Conservation (phyloP, 2,329 filamentous ascomycete genomes). For the Xylaria sp. region DNA sequence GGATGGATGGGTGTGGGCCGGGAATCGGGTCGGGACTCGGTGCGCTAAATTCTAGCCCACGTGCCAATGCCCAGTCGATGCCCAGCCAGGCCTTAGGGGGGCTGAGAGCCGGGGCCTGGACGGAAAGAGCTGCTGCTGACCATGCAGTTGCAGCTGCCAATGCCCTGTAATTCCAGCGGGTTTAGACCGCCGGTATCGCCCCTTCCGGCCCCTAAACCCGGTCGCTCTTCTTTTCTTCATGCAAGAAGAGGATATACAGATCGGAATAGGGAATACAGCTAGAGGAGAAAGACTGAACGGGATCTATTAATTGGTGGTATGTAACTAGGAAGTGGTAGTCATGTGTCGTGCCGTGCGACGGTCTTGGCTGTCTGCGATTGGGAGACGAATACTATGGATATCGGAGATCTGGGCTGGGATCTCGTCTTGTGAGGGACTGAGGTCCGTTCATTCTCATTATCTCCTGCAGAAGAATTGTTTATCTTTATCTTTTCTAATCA, state of each 20-base stretch:
- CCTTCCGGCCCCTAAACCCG: background rate
- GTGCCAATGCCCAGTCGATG: background rate
- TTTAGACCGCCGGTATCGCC: background rate
- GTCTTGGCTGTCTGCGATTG: background rate
- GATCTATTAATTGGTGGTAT: too few relatives aligned
- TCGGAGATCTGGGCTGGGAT: background rate
- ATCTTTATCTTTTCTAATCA: too few relatives aligned
- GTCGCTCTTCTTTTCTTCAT: background rate
- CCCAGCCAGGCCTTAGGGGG: too few relatives aligned
- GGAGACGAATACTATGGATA: background rate
- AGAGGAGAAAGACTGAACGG: too few relatives aligned
- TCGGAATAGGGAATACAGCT: background rate
- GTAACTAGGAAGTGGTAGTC: too few relatives aligned
- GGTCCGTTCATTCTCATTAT: too few relatives aligned
- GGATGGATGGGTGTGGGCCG: background rate
- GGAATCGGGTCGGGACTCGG: constrained; percentile 8
- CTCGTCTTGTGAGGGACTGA: background rate
- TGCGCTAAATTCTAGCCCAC: background rate
- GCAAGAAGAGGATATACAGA: background rate
- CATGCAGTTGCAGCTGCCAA: background rate
- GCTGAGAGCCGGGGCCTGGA: too few relatives aligned
- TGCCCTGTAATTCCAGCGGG: background rate
- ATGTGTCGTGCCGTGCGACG: background rate
- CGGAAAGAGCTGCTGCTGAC: background rate
- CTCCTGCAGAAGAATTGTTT: too few relatives aligned